Conservation (phyloP, 805 yeast species). For the Monosporozyma aquatica region DNA sequence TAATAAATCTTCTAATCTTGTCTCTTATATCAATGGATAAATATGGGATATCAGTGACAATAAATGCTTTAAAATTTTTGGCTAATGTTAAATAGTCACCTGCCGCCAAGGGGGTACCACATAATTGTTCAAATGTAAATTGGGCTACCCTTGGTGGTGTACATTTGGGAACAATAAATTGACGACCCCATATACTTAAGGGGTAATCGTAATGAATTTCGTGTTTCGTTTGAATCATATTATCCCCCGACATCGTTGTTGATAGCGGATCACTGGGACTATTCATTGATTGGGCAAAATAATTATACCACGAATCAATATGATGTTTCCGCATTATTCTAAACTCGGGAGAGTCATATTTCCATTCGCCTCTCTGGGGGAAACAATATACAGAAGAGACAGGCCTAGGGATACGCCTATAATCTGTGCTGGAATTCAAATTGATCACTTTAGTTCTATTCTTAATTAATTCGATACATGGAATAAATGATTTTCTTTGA, state of each 20-base stretch:
- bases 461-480: slow-evolving; percentile 79
- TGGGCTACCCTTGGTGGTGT: slow-evolving; percentile 80
- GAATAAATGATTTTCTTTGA: slow-evolving; percentile 84
- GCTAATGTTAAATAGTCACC: slow-evolving; percentile 90
- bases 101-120: slow-evolving; percentile 83
- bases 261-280: not conserved
- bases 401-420: slow-evolving; percentile 82
- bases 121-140: slow-evolving; percentile 75
- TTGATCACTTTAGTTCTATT: slow-evolving; percentile 64
- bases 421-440: slow-evolving; percentile 87
- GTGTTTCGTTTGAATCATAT: not conserved
- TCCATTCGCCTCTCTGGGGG: slow-evolving; percentile 62
- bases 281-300: slow-evolving; percentile 49
- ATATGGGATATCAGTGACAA: slow-evolving; percentile 90
- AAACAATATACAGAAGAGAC: slow-evolving; percentile 65
- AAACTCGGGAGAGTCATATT: slow-evolving; percentile 44
- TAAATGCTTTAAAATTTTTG: slow-evolving; percentile 59
- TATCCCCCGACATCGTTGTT: not conserved
- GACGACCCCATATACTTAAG: slow-evolving; percentile 80
- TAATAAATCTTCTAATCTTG: slow-evolving; percentile 81
- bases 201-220: slow-evolving; percentile 15
- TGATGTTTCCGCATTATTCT: slow-evolving; percentile 48
- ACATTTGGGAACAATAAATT: slow-evolving; percentile 63
- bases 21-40: slow-evolving; percentile 72
- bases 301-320: slow-evolving; percentile 66